Conservation (phyloP, 352 stramenopile genomes). For the Saprolegnia diclina region DNA sequence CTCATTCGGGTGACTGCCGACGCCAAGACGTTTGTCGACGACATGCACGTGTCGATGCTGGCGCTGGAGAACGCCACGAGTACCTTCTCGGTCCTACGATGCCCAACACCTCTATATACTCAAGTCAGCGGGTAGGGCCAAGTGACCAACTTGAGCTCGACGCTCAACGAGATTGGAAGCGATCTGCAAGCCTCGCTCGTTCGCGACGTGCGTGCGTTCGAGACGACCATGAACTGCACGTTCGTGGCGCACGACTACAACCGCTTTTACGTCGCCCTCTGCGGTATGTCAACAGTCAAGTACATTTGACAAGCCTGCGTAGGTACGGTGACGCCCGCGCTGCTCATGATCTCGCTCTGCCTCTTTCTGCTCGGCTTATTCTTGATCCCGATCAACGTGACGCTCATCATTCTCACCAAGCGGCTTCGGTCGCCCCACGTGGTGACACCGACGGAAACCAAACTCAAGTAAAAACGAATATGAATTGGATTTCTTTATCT, state of each 20-base stretch:
- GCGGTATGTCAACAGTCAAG: constrained; percentile 20
- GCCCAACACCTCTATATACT: too few relatives aligned
- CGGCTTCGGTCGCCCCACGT: constrained; percentile 2
- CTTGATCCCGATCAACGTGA: constrained; percentile 58
- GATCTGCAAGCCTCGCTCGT: constrained; percentile 43
- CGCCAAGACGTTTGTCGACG: constrained; percentile 31
- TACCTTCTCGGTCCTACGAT: constrained; percentile 38
- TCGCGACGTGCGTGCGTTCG: constrained; percentile 49
- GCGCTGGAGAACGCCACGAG: constrained; percentile 32
- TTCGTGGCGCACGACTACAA: constrained; percentile 46
- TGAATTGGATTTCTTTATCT: too few relatives aligned
- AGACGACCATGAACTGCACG: constrained; percentile 54
- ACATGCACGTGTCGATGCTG: constrained; percentile 35
- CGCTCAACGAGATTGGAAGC: constrained; percentile 41
- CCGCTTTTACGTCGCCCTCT: constrained; percentile 46
- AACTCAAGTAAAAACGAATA: constrained; percentile 8
- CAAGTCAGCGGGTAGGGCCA: background rate
- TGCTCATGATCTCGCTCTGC: constrained; percentile 72
- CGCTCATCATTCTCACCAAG: constrained; percentile 47
- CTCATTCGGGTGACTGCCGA: constrained; percentile 29
- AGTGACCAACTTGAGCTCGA: constrained; percentile 30
- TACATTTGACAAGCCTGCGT: background rate
- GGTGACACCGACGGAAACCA: background rate
- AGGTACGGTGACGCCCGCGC: constrained; percentile 46
- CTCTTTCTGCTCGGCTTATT: constrained; percentile 60